Conservation (phyloP, 202 grass and related monocot genomes). For the Panicum virgatum region DNA sequence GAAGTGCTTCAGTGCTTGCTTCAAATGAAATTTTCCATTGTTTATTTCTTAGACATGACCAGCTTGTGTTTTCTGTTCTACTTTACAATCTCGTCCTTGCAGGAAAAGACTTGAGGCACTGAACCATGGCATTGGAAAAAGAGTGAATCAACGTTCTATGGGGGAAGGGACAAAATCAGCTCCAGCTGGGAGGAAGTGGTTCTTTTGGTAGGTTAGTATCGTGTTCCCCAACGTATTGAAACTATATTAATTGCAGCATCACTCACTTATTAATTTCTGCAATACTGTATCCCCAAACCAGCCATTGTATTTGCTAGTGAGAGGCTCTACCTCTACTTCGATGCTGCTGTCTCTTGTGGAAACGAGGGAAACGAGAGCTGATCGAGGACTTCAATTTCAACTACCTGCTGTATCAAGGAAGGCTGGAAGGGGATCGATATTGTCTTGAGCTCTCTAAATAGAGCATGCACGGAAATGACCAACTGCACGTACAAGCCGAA, state of each 20-base stretch:
- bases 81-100: background rate
- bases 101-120: conserved; percentile 78
- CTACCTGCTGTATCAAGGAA: too few relatives aligned
- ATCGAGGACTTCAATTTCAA: too few relatives aligned
- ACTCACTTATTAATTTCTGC: background rate
- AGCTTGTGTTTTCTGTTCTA: too few relatives aligned
- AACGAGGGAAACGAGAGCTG: too few relatives aligned
- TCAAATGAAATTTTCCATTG: background rate
- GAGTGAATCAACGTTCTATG: conserved; percentile 41
- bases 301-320: conserved; percentile 16
- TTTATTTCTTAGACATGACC: background rate
- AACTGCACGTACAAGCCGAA: too few relatives aligned
- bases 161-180: conserved; percentile 21
- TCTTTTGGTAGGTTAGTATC: conserved; percentile 43
- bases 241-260: background rate
- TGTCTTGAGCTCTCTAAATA: too few relatives aligned
- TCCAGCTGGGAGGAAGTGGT: conserved; percentile 39
- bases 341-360: too few relatives aligned
- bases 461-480: too few relatives aligned
- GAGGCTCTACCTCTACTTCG: too few relatives aligned
- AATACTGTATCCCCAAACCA: background rate
- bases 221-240: background rate
- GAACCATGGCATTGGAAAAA: conserved; percentile 64
- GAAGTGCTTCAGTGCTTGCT: conserved; percentile 1
- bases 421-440: too few relatives aligned